Evolutionary conservation across 106 monocot species (phyloP), one percentile per base, ranked within the genome.

Genomic region (Chionographis japonica): DNA sequence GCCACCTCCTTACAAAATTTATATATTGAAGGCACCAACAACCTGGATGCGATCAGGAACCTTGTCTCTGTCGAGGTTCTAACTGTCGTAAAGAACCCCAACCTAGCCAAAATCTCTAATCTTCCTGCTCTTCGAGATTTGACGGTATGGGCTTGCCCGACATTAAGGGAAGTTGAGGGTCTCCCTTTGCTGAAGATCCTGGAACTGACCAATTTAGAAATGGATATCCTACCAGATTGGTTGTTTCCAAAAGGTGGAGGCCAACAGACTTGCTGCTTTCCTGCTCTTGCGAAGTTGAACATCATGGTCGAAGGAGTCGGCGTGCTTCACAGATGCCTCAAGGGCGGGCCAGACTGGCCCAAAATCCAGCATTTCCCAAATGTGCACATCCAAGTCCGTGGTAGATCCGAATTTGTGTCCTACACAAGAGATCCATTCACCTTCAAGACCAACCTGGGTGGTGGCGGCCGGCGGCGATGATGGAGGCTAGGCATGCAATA

Each of bases 261-360:
- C 41, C 8, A 46, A 46, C 46, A 46, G 35, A 12, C 51, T 66
- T 19, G 50, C 80, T 38, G 56, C 15, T 53, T 75, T 54, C 56
- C 36, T 59, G 11, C n/a, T 17, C 62, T 39, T 38, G 49, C 40
- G 58, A 58, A n/a, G 37, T 41, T 37, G 16, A 4, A 38, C 6
- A 42, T 52, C 69, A 43, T 38, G 18, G 36, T 62, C 46, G 36
- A 40, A 75, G 40, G 40, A 75, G 6, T 54, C 75, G 53, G 3
- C 7, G 19, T 65, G 18, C 68, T 84, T n/a, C 15, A 43, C 17
- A 66, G 62, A 52, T 84, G 84, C 43, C 11, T 69, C 5, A 27
- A 63, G 14, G 63, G 62, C 53, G 72, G 79, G 10, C 50, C 63
- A 2, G 54, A 84, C 60, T 80, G 84, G 79, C 37, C 61, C 19